Base-by-base conservation (phyloP, 345 rosid species). In the Pseudoturritis turrita region DNA sequence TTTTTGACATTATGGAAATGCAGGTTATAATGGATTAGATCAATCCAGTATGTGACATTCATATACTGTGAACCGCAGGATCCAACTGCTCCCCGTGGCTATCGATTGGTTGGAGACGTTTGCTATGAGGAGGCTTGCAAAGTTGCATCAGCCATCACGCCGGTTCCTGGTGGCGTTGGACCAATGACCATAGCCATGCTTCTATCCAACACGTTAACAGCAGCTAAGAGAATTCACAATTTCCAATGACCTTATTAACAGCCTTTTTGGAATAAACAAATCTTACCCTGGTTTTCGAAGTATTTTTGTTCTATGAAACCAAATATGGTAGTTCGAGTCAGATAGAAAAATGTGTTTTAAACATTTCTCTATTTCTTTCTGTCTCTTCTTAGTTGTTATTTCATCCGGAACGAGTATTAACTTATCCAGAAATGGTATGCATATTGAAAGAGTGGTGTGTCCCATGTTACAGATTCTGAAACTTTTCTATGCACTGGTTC, bases 111-210 rank as follows among this genome's bases (percentile, higher is more conserved):
- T 6, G 96, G 98, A 68, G 96, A 89, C 74, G 82, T 92, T 79
- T 86, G 87, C 76, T 87, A 87, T 8, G 90, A 92, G 52, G 93
- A 92, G 74, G 98, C 87, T 35, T 65, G 87, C 74, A 72, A 85
- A 74, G 85, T 86, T 63, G 97, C 96, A 62, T 83, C 89, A 25
- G 91, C 91, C 13, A 53, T 88, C 58, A 92, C 98, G 35, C 95
- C 95, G 35, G 95, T 92, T 70, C 96, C 92, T 0, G 91, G 98
- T 5, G 96, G 96, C 61, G 96, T 92, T 57, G 98, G 98, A 70
- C 93, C 97, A 0, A 90, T 92, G 97, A 90, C 97, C 5, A 87
- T 88, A 67, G 97, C 93, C 22, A 86, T 92, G 97, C 98, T 92
- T 63, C 88, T 88, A 6, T 81, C 91, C 5, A 90, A 92, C 72